phyloP scores from a whole-genome alignment of 139 green algal genomes.

The Chlamydomonas sp. region DNA sequence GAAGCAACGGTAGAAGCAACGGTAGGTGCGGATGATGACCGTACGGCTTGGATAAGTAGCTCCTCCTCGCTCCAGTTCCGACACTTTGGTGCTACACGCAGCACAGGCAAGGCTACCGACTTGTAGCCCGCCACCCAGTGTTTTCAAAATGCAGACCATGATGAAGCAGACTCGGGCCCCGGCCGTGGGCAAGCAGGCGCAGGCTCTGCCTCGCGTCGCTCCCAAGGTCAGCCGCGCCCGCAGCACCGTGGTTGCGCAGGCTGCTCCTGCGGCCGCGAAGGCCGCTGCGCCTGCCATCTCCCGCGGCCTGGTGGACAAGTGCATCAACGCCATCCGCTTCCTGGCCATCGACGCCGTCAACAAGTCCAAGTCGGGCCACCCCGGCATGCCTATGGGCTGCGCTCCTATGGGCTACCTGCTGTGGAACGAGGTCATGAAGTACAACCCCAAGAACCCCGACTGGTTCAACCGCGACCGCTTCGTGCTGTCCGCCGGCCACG shows the following conservation, averaged over 20 bases:
- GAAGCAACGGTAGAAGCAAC: too few relatives aligned
- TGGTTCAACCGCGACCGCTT: constrained; percentile 98
- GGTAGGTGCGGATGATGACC: too few relatives aligned
- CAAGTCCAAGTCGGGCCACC: constrained; percentile 95
- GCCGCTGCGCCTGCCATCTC: constrained; percentile 32
- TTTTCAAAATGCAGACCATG: constrained; percentile 49
- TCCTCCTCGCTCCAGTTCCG: too few relatives aligned
- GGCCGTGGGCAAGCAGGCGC: constrained; percentile 31
- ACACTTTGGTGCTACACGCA: too few relatives aligned
- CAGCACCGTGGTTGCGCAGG: constrained; percentile 14
- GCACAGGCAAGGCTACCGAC: too few relatives aligned
- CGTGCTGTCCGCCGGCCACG: constrained; percentile 98
- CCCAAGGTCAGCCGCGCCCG: constrained; percentile 15
- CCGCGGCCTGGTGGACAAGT: constrained; percentile 60
- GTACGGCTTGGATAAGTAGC: too few relatives aligned
- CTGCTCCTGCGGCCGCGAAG: constrained; percentile 31
- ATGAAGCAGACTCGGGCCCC: constrained; percentile 34
- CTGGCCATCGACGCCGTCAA: constrained; percentile 86
- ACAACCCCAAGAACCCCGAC: constrained; percentile 95
- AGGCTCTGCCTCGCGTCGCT: neutral
- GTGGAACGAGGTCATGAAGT: constrained; percentile 95
- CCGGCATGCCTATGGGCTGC: constrained; percentile 96
- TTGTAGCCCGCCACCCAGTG: too few relatives aligned
- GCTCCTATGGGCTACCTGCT: constrained; percentile 98
- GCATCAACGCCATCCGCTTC: constrained; percentile 93